Base-by-base conservation (phyloP, 129 eudicot species). In the Pittosporum tobira region DNA sequence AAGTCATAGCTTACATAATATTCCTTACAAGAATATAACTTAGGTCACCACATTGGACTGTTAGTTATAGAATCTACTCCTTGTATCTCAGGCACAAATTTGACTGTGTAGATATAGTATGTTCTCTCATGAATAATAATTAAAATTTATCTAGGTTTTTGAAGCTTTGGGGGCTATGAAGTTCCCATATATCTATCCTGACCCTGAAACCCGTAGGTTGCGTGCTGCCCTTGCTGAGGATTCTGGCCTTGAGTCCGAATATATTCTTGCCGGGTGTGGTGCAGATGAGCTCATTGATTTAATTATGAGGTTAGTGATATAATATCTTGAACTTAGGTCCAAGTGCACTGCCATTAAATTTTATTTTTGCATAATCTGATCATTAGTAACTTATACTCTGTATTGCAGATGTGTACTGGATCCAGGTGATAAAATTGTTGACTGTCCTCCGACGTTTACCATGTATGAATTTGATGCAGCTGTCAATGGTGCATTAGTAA, bases 221-320 rank as follows among this genome's bases (percentile, higher is more conserved):
- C 96, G 96, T 55, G 91, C 91, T 68, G 99, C 99, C 34, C 94
- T 86, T 63, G 85, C 98, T 58, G 70, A 83, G 65, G 98, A 91
- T 75, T 91, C 94, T 51, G 95, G 98, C 56, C 81, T 91, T 64
- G 98, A 83, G 71, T 61, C 96, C 62, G 85, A 91, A 31, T 67
- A 91, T 67, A 83, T 91, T 50, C 96, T 91, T 66, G 98, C 71
- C 34, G 98, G 95, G 0, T 91, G 98, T 72, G 98, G 96, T 36
- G 98, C 98, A 59, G 98, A 91, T 74, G 98, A 91, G 69, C 78
- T 91, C n/a, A 91, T 91, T 62, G 98, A 91, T 86, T 74, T 91
- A 69, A 91, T 91, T 29, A 91, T 86, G 98, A 73, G 98, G 99
- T 93, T 38, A 66, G 77, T 53, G 47, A 48, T 66, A 36, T 38